Conservation (phyloP, 2,329 filamentous ascomycete species). For the Chalaropsis ovoidea region DNA sequence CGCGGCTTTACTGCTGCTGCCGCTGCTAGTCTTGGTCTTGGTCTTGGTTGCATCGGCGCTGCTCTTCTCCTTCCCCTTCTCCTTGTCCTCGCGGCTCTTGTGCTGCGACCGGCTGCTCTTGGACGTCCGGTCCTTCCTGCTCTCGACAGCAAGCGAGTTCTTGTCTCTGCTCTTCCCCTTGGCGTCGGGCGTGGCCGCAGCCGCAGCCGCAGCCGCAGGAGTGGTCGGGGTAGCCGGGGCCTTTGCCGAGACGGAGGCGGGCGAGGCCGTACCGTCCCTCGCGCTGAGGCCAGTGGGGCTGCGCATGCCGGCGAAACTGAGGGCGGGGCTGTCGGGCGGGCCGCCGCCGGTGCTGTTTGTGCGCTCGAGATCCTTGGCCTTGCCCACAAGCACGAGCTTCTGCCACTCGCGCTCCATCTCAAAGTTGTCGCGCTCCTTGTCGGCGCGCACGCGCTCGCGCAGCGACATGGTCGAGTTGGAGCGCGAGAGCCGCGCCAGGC, state of each 20-base stretch:
- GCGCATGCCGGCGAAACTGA: conserved; percentile 20
- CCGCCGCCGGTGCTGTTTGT: conserved; percentile 6
- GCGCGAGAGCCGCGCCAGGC: conserved; percentile 20
- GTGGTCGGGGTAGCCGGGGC: neutral
- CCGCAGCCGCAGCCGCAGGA: neutral
- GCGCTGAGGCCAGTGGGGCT: conserved; percentile 11
- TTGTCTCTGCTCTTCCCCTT: conserved; percentile 1
- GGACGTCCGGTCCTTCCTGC: neutral
- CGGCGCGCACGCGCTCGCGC: conserved; percentile 21
- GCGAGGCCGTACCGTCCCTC: neutral
- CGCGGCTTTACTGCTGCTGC: neutral
- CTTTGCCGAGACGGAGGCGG: neutral
- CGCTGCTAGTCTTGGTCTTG: neutral
- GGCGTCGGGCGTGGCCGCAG: neutral
- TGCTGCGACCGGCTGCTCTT: conserved; percentile 1
- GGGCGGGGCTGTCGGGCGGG: neutral
- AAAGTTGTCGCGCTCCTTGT: conserved; percentile 27
- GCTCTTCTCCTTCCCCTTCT: neutral
- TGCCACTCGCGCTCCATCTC: conserved; percentile 25
- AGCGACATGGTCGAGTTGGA: conserved; percentile 15
- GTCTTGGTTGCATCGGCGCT: neutral
- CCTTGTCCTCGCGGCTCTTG: neutral
- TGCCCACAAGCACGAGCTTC: conserved; percentile 20
- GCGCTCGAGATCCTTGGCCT: conserved; percentile 15
- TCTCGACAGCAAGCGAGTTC: neutral